Evolutionary conservation across 2,329 filamentous ascomycete genomes (phyloP).

Genomic region (Fusarium sp.): DNA sequence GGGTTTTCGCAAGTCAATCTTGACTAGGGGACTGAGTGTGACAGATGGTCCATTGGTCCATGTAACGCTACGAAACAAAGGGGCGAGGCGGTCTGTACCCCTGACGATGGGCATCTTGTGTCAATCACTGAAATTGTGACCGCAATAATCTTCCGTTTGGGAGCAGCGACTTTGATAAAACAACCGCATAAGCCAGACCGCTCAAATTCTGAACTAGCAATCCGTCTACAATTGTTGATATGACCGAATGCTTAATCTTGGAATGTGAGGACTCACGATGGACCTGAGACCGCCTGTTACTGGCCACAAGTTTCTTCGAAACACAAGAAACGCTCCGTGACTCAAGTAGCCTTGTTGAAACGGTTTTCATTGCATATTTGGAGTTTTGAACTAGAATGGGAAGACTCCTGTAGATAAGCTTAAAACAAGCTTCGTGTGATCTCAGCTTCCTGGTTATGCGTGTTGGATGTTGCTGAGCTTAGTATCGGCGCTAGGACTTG

Average conservation of each 20-base stretch:
- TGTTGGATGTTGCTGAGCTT: not conserved
- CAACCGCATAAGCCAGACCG: not conserved
- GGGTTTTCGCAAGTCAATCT: constrained; percentile 5
- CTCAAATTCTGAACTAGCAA: not conserved
- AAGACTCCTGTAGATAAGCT: not conserved
- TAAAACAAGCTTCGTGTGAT: not conserved
- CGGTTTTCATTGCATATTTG: not conserved
- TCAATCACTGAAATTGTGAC: not conserved
- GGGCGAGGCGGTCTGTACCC: not conserved
- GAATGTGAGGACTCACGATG: not conserved
- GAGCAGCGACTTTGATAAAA: not conserved
- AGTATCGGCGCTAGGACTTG: not conserved
- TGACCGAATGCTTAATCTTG: too few relatives aligned
- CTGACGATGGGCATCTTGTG: not conserved
- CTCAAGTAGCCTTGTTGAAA: not conserved
- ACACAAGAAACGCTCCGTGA: not conserved
- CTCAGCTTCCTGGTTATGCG: not conserved
- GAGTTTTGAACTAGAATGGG: not conserved
- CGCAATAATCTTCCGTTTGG: too few relatives aligned
- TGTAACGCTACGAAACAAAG: constrained; percentile 2
- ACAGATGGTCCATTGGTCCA: not conserved
- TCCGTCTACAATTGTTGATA: not conserved
- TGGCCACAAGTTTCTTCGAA: not conserved
- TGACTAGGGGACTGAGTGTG: constrained; percentile 1
- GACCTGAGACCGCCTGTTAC: not conserved